Conservation (phyloP, 192 early-diverging fungal species). For the Glomus cerebriforme region DNA sequence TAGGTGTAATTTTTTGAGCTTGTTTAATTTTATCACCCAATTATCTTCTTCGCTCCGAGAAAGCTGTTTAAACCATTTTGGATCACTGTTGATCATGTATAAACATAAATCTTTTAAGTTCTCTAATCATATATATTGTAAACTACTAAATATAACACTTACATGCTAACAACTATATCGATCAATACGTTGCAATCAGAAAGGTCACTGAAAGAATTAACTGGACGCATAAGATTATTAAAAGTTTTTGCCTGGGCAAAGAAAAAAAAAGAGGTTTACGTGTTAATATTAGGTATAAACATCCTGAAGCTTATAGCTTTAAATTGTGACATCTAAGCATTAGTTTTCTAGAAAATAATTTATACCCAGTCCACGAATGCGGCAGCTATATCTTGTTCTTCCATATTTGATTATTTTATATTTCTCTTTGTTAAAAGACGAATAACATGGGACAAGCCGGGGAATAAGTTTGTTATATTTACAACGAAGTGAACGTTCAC, state of each 20-base stretch:
- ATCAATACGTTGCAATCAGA: conserved; percentile 78
- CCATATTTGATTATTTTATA: background rate
- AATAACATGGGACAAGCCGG: background rate
- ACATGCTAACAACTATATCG: conserved; percentile 85
- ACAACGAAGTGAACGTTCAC: background rate
- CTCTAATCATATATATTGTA: background rate
- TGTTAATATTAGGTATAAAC: background rate
- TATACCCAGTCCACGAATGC: conserved; percentile 48
- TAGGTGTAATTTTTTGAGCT: conserved; percentile 87
- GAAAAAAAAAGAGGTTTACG: background rate
- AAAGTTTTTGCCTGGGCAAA: conserved; percentile 64
- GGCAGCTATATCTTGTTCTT: background rate
- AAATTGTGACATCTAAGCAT: background rate
- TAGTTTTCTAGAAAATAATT: background rate
- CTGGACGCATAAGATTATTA: conserved; percentile 48
- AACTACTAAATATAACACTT: conserved; percentile 37
- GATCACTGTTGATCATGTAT: conserved; percentile 65
- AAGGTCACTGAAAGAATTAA: conserved; percentile 64
- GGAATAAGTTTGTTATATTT: too few relatives aligned
- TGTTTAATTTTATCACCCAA: conserved; percentile 95
- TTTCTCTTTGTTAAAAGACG: background rate
- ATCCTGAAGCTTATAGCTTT: background rate
- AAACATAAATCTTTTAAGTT: conserved; percentile 13
- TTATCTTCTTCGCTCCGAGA: conserved; percentile 76
- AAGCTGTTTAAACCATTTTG: conserved; percentile 83